phyloP scores from a whole-genome alignment of 2,329 filamentous ascomycete species.

The Epicoccum sorghinum region DNA sequence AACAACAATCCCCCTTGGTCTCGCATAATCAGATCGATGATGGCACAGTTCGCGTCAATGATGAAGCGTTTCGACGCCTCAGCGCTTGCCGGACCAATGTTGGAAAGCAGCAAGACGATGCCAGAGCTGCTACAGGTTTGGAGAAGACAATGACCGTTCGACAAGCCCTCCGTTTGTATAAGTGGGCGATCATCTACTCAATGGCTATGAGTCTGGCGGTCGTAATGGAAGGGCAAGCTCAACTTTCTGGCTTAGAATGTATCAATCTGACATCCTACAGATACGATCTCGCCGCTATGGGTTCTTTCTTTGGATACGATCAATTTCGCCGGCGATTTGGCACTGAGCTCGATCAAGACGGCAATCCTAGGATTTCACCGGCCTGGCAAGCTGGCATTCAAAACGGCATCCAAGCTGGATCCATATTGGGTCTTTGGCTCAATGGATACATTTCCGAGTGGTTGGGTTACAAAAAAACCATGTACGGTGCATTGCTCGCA shows the following conservation, averaged over 20 bases:
- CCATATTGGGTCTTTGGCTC: constrained; percentile 34
- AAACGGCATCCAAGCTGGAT: constrained; percentile 19
- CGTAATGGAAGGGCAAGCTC: constrained; percentile 78
- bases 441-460: constrained; percentile 20
- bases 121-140: constrained; percentile 12
- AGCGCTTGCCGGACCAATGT: constrained; percentile 12
- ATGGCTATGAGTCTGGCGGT: constrained; percentile 82
- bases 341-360: constrained; percentile 21
- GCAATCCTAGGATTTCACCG: constrained; percentile 19
- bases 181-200: constrained; percentile 81
- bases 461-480: constrained; percentile 22
- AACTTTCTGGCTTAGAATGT: neutral
- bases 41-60: constrained; percentile 11
- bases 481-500: constrained; percentile 16
- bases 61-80: constrained; percentile 16
- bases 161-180: constrained; percentile 59
- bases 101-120: constrained; percentile 15
- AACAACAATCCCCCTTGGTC: constrained; percentile 11
- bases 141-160: constrained; percentile 19
- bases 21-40: constrained; percentile 8
- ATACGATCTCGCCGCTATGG: constrained; percentile 73
- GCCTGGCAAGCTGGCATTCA: constrained; percentile 24
- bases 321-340: constrained; percentile 50
- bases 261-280: neutral
- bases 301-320: constrained; percentile 68